Evolutionary conservation across 371 early-diverging fungal genomes (phyloP), one percentile per base, ranked within the genome.

Genomic region (Mucor saturninus): DNA sequence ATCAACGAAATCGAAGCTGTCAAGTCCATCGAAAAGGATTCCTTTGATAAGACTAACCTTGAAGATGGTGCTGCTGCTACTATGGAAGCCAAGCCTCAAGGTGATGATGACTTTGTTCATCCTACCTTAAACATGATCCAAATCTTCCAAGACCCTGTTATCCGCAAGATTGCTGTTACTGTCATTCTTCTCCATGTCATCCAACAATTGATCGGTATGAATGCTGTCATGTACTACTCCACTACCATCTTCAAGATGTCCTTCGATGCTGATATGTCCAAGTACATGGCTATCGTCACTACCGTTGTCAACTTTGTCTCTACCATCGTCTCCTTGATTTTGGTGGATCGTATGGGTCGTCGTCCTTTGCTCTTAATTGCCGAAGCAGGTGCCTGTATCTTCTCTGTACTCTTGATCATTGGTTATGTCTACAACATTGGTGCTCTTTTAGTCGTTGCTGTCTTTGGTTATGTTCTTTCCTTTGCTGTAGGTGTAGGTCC

Each of bases 1-100:
- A 97, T 96, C 65, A 91, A 95, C 59, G 97, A 95, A 38, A 91
- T 95, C 59, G 97, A 95, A 38, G 95, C 97, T n/a, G 84, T 92
- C 6, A 56, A 48, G 35, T 11, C 11, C 26, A 54, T 53, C 6
- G 52, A 51, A 13, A 56, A 56, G 32, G 53, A 51, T 13, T 11
- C 2, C 11, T n/a, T 42, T 10, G 58, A 68, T 9, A 53, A 58
- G 31, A 10, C 39, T 10, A 59, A 59, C n/a, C 54, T 43, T 43
- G 61, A 61, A 50, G 59, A 59, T 29, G 59, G 59, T 50, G 59
- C 48, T 49, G 57, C 40, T 49, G 57, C 40, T 31, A 5, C 31
- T 45, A 31, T 35, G 2, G 57, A 35, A 35, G 35, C 35, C 35
- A 35, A 35, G 35, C 35, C 21, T 10, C 6, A 28, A 3, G 39